Base-by-base conservation (phyloP, 257 asterid genomes). In the Plantago major region DNA sequence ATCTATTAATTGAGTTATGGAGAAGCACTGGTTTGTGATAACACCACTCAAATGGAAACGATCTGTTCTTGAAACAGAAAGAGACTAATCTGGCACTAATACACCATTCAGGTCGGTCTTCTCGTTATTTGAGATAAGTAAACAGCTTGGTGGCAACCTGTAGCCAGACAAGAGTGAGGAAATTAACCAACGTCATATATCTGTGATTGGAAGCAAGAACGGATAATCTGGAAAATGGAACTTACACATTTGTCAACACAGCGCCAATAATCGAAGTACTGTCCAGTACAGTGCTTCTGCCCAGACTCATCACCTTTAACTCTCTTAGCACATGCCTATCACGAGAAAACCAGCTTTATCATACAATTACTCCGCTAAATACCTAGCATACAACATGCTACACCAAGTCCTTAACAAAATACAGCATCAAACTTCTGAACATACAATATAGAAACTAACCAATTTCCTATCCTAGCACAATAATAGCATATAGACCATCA, bases 211-310 rank as follows among this genome's bases (percentile, higher is more conserved):
- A 45, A 54, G 15, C 15, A 6, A n/a, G 30, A 58, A 50, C 17
- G 8, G 14, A 3, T 2, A 16, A 37, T 42, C 7, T 14, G 51
- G 45, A 58, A 52, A 28, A 42, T 5, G 50, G 10, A 18, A 16
- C 81, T 72, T 75, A 79, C 84, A 10, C 84, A 79, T 65, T 69
- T 79, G 74, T 89, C 97, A 10, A 89, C 77, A 38, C 97, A 89
- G 40, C 79, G 87, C 88, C 93, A 86, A 46, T 84, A 86, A 71
- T 89, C 97, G 54, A 89, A 89, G 80, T 82, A 84, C 70, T 89
- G 97, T 46, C 97, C 97, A 0, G 96, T 86, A 63, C 97, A 89
- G 70, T 89, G 95, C 73, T 82, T 86, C 71, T 72, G 71, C 60
- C 95, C 97, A 42, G 83, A 75, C 5, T 86, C 94, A 68, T 89